These are phyloP conservation scores for Psilocybe cyanescens DNA, from an alignment of 768 basidiomycete genomes.

Conservation along the genomic window DNA sequence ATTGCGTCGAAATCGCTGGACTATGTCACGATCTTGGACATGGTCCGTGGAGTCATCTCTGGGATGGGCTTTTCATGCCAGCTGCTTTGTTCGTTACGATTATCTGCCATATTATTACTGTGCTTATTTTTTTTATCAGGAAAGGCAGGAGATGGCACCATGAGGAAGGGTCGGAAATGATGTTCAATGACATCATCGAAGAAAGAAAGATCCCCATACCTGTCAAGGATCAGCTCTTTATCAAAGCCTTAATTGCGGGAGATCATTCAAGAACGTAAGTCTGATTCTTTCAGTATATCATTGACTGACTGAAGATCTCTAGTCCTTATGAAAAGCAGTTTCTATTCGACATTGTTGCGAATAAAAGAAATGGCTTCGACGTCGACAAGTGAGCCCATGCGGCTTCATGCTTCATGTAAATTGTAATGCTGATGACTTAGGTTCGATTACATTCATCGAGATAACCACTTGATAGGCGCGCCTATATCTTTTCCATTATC, in stretches of 20 bases:
- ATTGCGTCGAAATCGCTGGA: slow-evolving; percentile 82
- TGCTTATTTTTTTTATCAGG: not conserved
- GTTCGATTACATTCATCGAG: slow-evolving; percentile 83
- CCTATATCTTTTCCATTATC: slow-evolving; percentile 52
- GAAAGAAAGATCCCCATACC: slow-evolving; percentile 56
- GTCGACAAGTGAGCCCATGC: slow-evolving; percentile 72
- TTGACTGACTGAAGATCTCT: not conserved
- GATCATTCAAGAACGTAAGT: slow-evolving; percentile 50
- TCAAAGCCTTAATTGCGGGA: slow-evolving; percentile 83
- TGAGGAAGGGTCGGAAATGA: slow-evolving; percentile 81
- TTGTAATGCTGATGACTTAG: slow-evolving; percentile 35
- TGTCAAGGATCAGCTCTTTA: slow-evolving; percentile 54
- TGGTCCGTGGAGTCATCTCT: slow-evolving; percentile 87
- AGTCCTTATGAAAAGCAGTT: slow-evolving; percentile 66
- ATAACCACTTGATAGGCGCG: slow-evolving; percentile 73
- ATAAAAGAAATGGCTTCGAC: slow-evolving; percentile 80
- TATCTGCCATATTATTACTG: not conserved
- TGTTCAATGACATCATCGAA: slow-evolving; percentile 72
- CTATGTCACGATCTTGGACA: slow-evolving; percentile 87
- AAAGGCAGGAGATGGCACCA: slow-evolving; percentile 59
- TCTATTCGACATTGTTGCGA: slow-evolving; percentile 85
- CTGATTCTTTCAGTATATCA: not conserved
- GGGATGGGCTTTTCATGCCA: slow-evolving; percentile 78
- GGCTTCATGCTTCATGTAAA: not conserved
- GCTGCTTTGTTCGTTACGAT: slow-evolving; percentile 52